Percentiles rank a stretch among this genome's conserved stretches.
These are phyloP conservation scores for Encephalitozoon intestinalis DNA, from an alignment of 371 early-diverging fungal genomes.

Conservation along the genomic window DNA sequence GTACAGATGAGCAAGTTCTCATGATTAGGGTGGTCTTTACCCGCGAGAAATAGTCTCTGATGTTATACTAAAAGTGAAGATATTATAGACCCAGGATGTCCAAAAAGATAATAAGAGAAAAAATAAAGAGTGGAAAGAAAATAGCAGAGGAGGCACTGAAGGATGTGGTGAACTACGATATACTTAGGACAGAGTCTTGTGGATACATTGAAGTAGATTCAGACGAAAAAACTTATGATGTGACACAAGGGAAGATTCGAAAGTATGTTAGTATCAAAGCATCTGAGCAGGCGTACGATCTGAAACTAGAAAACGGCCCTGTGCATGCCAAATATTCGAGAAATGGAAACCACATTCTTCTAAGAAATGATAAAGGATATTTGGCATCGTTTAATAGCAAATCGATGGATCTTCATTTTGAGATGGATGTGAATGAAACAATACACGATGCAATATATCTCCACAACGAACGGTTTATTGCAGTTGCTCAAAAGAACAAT, in stretches of 20 bases:
- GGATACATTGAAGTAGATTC: conserved; percentile 66
- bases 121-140: conserved; percentile 33
- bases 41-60: neutral
- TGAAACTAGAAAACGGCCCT: conserved; percentile 74
- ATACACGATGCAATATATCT: conserved; percentile 72
- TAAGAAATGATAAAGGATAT: conserved; percentile 80
- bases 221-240: conserved; percentile 76
- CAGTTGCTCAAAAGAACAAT: conserved; percentile 85
- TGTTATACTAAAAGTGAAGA: neutral
- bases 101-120: conserved; percentile 26
- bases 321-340: conserved; percentile 76
- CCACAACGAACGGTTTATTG: conserved; percentile 88
- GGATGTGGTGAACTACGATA: conserved; percentile 25
- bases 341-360: conserved; percentile 65
- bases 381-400: conserved; percentile 82
- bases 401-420: conserved; percentile 70
- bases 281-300: conserved; percentile 70
- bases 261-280: conserved; percentile 71
- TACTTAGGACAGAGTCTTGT: conserved; percentile 39
- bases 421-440: conserved; percentile 74
- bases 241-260: conserved; percentile 69
- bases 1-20: neutral
- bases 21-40: neutral
- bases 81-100: conserved; percentile 10
- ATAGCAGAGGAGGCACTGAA: conserved; percentile 15